Base-by-base conservation (phyloP, 371 early-diverging fungal genomes). In the Blyttiomyces sp. region DNA sequence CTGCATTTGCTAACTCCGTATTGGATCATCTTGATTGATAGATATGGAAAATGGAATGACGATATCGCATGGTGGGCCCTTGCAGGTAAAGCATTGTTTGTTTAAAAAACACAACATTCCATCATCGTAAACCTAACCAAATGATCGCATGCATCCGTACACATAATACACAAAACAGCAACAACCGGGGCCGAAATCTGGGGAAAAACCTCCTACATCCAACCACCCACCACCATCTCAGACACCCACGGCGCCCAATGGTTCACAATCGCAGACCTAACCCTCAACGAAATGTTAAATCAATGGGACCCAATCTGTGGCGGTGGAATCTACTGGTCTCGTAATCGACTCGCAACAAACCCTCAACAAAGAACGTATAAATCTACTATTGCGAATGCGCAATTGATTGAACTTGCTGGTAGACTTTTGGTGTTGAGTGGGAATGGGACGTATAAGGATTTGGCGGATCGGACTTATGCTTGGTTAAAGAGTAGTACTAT, bases 271-370 rank as follows among this genome's bases (percentile, higher is more conserved):
- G 71, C 70, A 23, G 33, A 46, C 24, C 59, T 49, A 49, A 74
- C 77, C 6, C 61, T 48, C 43, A 43, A 62, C 52, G 54, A 74
- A 48, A 65, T 74, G 54, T 49, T 34, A 33, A 49, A 65, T 54
- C 64, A 74, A 11, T 72, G 68, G 68, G 72, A 74, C 55, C 0
- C 33, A 24, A 28, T 39, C 11, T 75, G 75, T 65, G 67, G 67
- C 17, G 75, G 75, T 6, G 75, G 75, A 9, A 64, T 71, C 49
- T 75, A 63, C 70, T 75, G 75, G 75, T 57, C 67, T 24, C 63
- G 75, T 24, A 55, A 70, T 54, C 66, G 75, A 23, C 30, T 31
- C 31, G 33, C 50, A 9, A n/a, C 33, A 1, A 51, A 24, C 16
- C 17, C 43, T 0, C 65, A 57, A 21, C 19, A 49, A 16, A 33